Percentiles rank a stretch among this genome's conserved stretches.
Conservation (phyloP, 352 stramenopile genomes). For the Halophytophthora batemanensis region DNA sequence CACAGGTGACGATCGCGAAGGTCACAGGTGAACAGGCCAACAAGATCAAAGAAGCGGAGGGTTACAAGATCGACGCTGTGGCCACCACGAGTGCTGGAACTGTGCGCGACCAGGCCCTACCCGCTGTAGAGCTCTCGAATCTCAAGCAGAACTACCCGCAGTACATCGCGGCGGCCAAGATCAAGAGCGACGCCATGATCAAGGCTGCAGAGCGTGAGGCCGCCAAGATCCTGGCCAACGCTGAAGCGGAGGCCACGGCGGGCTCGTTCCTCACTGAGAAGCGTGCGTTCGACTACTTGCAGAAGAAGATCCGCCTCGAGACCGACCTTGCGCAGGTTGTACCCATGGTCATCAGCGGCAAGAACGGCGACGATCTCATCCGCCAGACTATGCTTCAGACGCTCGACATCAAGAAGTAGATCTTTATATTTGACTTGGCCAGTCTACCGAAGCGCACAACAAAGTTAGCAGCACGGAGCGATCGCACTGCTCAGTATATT, state of each 20-base stretch:
- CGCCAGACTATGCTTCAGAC: constrained; percentile 54
- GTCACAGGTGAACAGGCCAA: constrained; percentile 51
- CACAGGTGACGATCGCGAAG: constrained; percentile 70
- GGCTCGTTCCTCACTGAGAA: constrained; percentile 67
- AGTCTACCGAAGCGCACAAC: too few species aligned
- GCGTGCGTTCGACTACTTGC: constrained; percentile 71
- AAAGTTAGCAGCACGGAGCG: too few species aligned
- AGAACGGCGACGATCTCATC: constrained; percentile 82
- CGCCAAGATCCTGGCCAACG: constrained; percentile 45
- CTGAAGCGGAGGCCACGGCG: constrained; percentile 59
- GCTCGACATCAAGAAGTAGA: constrained; percentile 23
- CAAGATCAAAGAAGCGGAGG: constrained; percentile 67
- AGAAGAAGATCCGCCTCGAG: constrained; percentile 69
- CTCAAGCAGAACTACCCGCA: constrained; percentile 63
- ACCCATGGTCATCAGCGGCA: constrained; percentile 79
- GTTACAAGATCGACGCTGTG: constrained; percentile 64
- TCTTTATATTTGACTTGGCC: background rate
- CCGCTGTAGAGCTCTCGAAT: constrained; percentile 53
- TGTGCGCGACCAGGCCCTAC: constrained; percentile 57
- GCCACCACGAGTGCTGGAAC: constrained; percentile 49
- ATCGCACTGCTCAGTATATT: too few species aligned
- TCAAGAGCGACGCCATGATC: constrained; percentile 58
- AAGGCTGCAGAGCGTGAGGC: constrained; percentile 66
- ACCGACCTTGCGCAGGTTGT: constrained; percentile 48
- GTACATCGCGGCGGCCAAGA: constrained; percentile 61